phyloP scores from a whole-genome alignment of 2,329 filamentous ascomycete species.

The Fusarium anguioides region DNA sequence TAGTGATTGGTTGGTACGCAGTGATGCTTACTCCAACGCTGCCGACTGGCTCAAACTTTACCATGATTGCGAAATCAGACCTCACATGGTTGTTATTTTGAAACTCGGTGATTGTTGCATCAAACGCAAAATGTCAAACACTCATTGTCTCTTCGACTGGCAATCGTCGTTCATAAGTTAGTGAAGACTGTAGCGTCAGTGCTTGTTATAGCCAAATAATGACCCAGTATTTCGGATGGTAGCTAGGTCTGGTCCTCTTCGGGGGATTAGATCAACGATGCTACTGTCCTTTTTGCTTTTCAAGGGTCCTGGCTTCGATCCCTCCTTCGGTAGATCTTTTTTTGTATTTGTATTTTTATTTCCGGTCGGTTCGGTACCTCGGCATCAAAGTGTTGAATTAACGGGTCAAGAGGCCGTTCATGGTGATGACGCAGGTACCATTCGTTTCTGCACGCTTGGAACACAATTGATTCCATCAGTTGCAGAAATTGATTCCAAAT shows the following conservation, averaged over 20 bases:
- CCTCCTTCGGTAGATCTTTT: not conserved
- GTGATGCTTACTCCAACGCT: too few relatives aligned
- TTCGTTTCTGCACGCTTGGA: not conserved
- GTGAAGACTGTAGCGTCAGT: not conserved
- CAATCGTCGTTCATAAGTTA: too few relatives aligned
- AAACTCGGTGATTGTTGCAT: too few relatives aligned
- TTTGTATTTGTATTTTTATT: not conserved
- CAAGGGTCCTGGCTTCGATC: not conserved
- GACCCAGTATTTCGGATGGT: not conserved
- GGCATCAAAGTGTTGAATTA: not conserved
- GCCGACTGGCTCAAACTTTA: too few relatives aligned
- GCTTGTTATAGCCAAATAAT: not conserved
- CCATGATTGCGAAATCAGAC: too few relatives aligned
- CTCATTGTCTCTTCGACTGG: too few relatives aligned
- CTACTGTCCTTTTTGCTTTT: constrained; percentile 14
- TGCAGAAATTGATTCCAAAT: constrained; percentile 32
- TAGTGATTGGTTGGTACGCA: too few relatives aligned
- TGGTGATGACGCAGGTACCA: constrained; percentile 22
- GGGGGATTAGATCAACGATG: constrained; percentile 24
- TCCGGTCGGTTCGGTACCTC: not conserved
- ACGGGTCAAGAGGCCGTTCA: not conserved
- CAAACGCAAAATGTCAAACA: too few relatives aligned
- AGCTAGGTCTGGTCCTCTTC: constrained; percentile 16
- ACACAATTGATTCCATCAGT: constrained; percentile 17
- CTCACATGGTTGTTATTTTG: too few relatives aligned